Base-by-base conservation (phyloP, 2,329 filamentous ascomycete genomes). In the Leptographium lundbergii region DNA sequence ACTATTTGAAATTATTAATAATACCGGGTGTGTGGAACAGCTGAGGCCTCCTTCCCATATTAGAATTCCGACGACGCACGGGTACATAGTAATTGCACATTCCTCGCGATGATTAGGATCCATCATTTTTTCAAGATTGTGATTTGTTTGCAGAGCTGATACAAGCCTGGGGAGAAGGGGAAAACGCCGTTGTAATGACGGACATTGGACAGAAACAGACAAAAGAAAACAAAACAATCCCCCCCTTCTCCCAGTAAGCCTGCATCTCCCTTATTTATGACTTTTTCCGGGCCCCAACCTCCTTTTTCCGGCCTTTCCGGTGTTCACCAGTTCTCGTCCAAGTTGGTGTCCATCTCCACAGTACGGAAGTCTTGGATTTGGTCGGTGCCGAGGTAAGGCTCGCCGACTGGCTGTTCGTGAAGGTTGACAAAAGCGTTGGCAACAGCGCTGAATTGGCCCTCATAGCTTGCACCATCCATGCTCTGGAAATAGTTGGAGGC, bases 161-260 rank as follows among this genome's bases (percentile, higher is more conserved):
- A 19, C 24, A 29, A 29, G 34, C 50, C 47, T 50, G 25, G 32
- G 56, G 56, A 57, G 48, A 24, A 57, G 56, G 34, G 36, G 56
- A 53, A 45, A 52, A 57, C 56, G 48, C 56, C 56, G 56, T 57
- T 52, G 32, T 53, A 39, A 57, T 52, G 56, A 57, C 56, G 56
- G 56, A 48, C 39, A 36, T 5, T 24, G 54, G 22, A 19, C 29
- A 57, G 9, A 42, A 25, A 42, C 47, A 57, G 22, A 53, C 29
- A 45, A 42, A 57, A 19, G 24, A 53, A 57, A 57, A 27, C 34
- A 50, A 42, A 53, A 42, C n/a, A 36, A 19, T 50, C n/a, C n/a
- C 48, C 34, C 56, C 36, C 57, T 54, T 51, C 39, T 54, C 39
- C 51, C n/a, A 4, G 24, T 19, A 29, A 58, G 51, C 32, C 56